A percentile compares a stretch with the other conserved stretches of the same genome.
Conservation (phyloP, 2,329 filamentous ascomycete species). For the Cordyceps cateniannulata region DNA sequence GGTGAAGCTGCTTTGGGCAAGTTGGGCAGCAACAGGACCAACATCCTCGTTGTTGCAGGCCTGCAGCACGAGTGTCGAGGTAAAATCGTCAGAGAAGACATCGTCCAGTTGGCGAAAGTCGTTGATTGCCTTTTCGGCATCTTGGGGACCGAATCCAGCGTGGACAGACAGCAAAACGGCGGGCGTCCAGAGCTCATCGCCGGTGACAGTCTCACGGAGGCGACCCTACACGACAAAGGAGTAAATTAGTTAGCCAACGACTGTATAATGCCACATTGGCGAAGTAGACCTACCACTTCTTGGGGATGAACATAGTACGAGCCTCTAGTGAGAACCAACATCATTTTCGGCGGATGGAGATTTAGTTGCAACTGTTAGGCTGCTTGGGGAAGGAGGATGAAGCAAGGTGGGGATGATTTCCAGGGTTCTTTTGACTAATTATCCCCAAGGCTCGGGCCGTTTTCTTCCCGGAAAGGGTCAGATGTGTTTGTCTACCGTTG, state of each 20-base stretch:
- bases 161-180: slow-evolving; percentile 4
- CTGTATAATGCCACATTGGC: not conserved
- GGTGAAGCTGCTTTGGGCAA: not conserved
- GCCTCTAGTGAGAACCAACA: not conserved
- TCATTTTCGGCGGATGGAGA: not conserved
- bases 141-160: not conserved
- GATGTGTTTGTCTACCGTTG: too few relatives aligned
- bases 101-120: slow-evolving; percentile 4
- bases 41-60: not conserved
- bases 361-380: not conserved
- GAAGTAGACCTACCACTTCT: slow-evolving; percentile 1
- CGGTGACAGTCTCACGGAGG: not conserved
- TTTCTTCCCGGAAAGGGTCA: too few relatives aligned
- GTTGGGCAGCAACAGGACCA: not conserved
- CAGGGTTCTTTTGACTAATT: too few relatives aligned
- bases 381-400: not conserved
- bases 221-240: not conserved
- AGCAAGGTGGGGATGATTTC: too few relatives aligned
- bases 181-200: slow-evolving; percentile 2
- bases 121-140: not conserved
- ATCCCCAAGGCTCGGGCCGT: too few relatives aligned
- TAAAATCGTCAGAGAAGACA: slow-evolving; percentile 3
- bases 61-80: not conserved
- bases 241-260: not conserved
- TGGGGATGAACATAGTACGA: slow-evolving; percentile 7